phyloP scores from a whole-genome alignment of 495 filamentous ascomycete species.

The Wilcoxina mikolae region DNA sequence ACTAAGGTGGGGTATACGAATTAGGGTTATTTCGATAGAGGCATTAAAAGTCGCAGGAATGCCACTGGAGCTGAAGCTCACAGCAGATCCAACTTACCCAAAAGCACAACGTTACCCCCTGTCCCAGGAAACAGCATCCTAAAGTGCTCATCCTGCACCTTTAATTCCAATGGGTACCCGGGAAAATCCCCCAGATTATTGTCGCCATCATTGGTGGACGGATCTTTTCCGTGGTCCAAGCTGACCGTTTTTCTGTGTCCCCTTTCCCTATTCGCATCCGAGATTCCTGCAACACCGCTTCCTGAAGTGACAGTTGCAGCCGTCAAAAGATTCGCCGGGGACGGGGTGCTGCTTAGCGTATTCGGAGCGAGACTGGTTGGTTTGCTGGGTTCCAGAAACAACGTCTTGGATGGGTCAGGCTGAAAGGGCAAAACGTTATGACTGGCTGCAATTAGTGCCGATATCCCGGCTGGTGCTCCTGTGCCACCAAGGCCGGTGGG shows the following conservation, averaged over 20 bases:
- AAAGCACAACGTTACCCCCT: slow-evolving; percentile 57
- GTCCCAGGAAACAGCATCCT: slow-evolving; percentile 72
- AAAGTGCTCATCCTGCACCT: slow-evolving; percentile 84
- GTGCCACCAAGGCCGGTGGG: slow-evolving; percentile 30
- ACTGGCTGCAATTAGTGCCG: slow-evolving; percentile 72
- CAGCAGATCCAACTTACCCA: slow-evolving; percentile 34
- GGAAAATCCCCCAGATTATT: slow-evolving; percentile 50
- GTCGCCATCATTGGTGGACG: slow-evolving; percentile 12
- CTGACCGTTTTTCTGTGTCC: slow-evolving; percentile 71
- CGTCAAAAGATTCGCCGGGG: slow-evolving; percentile 75
- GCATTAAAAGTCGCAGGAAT: neutral
- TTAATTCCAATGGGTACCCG: slow-evolving; percentile 69
- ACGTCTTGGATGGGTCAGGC: slow-evolving; percentile 10
- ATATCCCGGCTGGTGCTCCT: slow-evolving; percentile 46
- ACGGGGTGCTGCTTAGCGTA: slow-evolving; percentile 72
- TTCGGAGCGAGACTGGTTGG: slow-evolving; percentile 59
- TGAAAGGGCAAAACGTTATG: slow-evolving; percentile 58
- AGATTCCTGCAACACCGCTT: slow-evolving; percentile 40
- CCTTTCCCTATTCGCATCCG: slow-evolving; percentile 29
- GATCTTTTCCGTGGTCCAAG: slow-evolving; percentile 42
- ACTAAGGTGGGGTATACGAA: slow-evolving; percentile 29
- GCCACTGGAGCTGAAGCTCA: neutral
- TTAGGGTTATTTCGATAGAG: no score
- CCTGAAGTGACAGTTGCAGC: slow-evolving; percentile 59
- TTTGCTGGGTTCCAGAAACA: slow-evolving; percentile 11